Conservation (phyloP, 2,329 filamentous ascomycete genomes). For the Aspergillus thermomutatus region DNA sequence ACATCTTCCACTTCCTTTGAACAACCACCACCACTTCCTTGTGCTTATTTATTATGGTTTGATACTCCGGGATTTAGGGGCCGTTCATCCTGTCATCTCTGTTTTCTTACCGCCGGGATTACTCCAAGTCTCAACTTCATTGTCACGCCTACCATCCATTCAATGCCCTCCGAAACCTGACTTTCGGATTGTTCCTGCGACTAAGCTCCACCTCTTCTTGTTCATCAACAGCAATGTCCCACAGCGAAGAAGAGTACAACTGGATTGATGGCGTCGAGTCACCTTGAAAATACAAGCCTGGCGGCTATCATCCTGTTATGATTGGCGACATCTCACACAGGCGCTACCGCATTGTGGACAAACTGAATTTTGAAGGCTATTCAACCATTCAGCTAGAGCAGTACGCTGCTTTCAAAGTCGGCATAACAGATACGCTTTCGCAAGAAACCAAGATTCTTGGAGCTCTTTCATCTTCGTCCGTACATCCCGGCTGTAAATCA, state of each 20-base stretch:
- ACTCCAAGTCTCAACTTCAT: neutral
- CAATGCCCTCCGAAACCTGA: neutral
- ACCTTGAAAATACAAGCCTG: conserved; percentile 25
- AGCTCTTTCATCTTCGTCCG: neutral
- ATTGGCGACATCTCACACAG: conserved; percentile 25
- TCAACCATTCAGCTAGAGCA: conserved; percentile 40
- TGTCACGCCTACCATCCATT: neutral
- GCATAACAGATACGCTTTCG: conserved; percentile 12
- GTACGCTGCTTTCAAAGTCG: conserved; percentile 29
- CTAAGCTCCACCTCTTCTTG: neutral
- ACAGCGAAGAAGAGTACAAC: conserved; percentile 15
- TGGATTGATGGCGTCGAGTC: conserved; percentile 27
- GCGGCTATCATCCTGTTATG: conserved; percentile 31
- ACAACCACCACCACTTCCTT: no score
- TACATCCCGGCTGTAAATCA: conserved; percentile 5
- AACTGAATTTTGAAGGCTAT: conserved; percentile 40
- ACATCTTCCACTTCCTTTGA: no score
- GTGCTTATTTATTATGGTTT: no score
- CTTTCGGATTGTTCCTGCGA: neutral
- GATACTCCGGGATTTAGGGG: no score
- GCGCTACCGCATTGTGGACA: conserved; percentile 38
- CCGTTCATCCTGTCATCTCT: neutral
- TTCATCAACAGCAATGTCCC: neutral
- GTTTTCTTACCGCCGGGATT: neutral
- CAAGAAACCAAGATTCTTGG: conserved; percentile 17